Evolutionary conservation across 225 moss, liverwort and hornwort species (phyloP).

Genomic region (Straminergon stramineum): DNA sequence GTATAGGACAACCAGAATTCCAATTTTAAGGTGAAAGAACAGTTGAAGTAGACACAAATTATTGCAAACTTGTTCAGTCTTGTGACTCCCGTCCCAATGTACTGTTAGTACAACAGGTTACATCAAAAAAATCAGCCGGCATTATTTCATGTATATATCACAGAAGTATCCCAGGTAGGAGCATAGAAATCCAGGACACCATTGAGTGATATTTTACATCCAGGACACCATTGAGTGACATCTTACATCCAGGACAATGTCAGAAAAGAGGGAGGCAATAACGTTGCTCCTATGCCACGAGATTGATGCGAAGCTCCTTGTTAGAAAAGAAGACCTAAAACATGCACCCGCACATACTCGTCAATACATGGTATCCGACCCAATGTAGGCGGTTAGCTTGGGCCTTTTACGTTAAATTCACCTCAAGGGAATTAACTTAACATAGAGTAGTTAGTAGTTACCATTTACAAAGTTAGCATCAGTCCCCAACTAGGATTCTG

Average conservation of each 20-base stretch:
- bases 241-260: neutral
- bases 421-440: neutral
- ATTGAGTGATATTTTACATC: neutral
- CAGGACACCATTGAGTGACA: neutral
- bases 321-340: neutral
- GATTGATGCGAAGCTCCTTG: neutral
- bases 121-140: neutral
- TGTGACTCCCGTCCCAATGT: neutral
- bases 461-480: neutral
- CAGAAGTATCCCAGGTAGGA: neutral
- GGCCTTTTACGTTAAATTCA: neutral
- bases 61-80: neutral
- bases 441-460: neutral
- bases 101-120: neutral
- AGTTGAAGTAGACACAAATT: neutral
- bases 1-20: neutral
- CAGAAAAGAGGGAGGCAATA: neutral
- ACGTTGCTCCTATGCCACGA: neutral
- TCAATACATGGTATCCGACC: neutral
- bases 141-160: neutral
- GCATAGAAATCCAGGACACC: neutral
- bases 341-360: neutral
- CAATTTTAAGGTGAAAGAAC: neutral
- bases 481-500: neutral
- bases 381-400: neutral